Percentiles rank a stretch among this genome's conserved stretches.
These are phyloP conservation scores for Cercospora zeina DNA, from an alignment of 2,329 filamentous ascomycete species.

Conservation along the genomic window DNA sequence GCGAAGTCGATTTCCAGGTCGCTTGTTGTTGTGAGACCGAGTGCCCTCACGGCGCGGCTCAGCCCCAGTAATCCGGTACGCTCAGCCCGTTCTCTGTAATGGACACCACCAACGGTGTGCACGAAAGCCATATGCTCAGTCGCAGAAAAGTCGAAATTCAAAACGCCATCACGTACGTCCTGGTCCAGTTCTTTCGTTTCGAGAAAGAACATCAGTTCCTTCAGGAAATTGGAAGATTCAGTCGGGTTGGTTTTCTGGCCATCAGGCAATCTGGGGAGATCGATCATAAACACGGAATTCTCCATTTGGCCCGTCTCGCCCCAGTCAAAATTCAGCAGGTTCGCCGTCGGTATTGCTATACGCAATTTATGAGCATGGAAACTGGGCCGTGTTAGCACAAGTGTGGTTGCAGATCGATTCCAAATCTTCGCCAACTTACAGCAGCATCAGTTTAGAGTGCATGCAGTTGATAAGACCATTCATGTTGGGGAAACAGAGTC, in stretches of 20 bases:
- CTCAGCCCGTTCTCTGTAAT: slow-evolving; percentile 42
- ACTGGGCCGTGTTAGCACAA: background rate
- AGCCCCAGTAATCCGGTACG: slow-evolving; percentile 74
- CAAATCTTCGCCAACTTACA: slow-evolving; percentile 43
- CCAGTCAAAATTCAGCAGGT: slow-evolving; percentile 85
- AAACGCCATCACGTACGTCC: slow-evolving; percentile 66
- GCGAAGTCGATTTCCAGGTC: slow-evolving; percentile 61
- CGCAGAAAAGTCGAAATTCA: slow-evolving; percentile 76
- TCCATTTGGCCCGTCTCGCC: slow-evolving; percentile 82
- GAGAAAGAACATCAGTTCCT: slow-evolving; percentile 71
- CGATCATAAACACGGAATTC: slow-evolving; percentile 89
- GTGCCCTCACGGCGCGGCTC: slow-evolving; percentile 61
- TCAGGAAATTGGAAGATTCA: slow-evolving; percentile 60
- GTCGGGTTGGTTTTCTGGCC: slow-evolving; percentile 33
- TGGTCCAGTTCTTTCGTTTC: slow-evolving; percentile 64
- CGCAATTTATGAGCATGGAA: slow-evolving; percentile 73
- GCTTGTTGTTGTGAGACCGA: slow-evolving; percentile 55
- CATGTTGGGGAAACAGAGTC: slow-evolving; percentile 80
- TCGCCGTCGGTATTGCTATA: slow-evolving; percentile 83
- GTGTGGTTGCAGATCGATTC: background rate
- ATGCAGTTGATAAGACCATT: slow-evolving; percentile 68
- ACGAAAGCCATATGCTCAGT: slow-evolving; percentile 76
- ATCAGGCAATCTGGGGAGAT: slow-evolving; percentile 65
- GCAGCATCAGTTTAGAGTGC: slow-evolving; percentile 91
- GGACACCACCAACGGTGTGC: slow-evolving; percentile 64